These are phyloP conservation scores for Mercurialis annua DNA, from an alignment of 345 rosid species.

Conservation along the genomic window DNA sequence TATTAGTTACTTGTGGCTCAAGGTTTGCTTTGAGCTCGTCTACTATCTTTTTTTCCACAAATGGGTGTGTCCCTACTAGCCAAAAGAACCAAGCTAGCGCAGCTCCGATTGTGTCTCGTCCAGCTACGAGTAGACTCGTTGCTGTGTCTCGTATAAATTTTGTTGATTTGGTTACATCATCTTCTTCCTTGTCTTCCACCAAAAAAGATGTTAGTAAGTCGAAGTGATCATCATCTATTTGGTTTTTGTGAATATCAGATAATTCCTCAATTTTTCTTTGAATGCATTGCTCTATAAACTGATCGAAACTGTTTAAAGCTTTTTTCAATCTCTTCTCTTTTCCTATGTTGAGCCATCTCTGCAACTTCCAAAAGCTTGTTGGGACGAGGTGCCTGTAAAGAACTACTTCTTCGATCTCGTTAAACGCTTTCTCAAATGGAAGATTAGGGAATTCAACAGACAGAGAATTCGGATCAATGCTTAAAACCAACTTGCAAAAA, in stretches of 20 bases:
- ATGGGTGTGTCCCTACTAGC: conserved; percentile 33
- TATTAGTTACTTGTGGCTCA: neutral
- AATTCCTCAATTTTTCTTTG: conserved; percentile 6
- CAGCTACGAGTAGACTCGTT: conserved; percentile 25
- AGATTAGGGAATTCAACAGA: conserved; percentile 2
- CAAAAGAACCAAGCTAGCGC: conserved; percentile 35
- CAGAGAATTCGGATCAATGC: conserved; percentile 24
- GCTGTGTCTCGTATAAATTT: conserved; percentile 24
- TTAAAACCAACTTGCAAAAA: conserved; percentile 17
- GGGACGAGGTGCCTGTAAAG: conserved; percentile 14
- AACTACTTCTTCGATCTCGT: conserved; percentile 7
- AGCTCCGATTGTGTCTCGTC: conserved; percentile 32
- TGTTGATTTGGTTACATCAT: conserved; percentile 5
- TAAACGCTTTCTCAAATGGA: conserved; percentile 13
- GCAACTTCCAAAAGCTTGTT: conserved; percentile 18
- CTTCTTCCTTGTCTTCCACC: neutral
- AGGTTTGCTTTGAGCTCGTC: conserved; percentile 17
- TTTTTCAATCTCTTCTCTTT: conserved; percentile 18
- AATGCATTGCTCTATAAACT: conserved; percentile 3
- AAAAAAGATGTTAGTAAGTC: conserved; percentile 19
- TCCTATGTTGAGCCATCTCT: conserved; percentile 20
- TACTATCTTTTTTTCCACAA: conserved; percentile 20
- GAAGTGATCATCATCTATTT: neutral
- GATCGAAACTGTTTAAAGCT: conserved; percentile 8
- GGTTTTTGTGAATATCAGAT: neutral